A percentile compares a stretch with the other conserved stretches of the same genome.
Conservation (phyloP, 495 filamentous ascomycete genomes). For the Xylaria castorea region DNA sequence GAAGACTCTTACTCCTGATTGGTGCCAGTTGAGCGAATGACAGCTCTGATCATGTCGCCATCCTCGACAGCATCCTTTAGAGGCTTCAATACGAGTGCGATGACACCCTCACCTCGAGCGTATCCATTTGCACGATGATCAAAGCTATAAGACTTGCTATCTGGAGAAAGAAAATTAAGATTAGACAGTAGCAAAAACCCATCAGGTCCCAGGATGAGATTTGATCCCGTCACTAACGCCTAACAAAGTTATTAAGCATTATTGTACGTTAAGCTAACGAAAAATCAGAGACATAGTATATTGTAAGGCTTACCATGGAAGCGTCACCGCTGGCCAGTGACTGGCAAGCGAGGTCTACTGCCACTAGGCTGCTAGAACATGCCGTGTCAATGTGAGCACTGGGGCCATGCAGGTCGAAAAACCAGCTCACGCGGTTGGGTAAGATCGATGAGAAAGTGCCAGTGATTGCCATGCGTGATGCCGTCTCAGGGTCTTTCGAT, state of each 20-base stretch:
- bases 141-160: slow-evolving; percentile 60
- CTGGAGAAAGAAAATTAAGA: slow-evolving; percentile 45
- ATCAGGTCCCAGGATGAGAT: slow-evolving; percentile 57
- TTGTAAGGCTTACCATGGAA: slow-evolving; percentile 29
- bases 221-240: slow-evolving; percentile 58
- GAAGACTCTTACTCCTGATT: slow-evolving; percentile 53
- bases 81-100: slow-evolving; percentile 60
- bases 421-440: slow-evolving; percentile 61
- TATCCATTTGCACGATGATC: slow-evolving; percentile 67
- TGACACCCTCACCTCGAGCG: slow-evolving; percentile 65
- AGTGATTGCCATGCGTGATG: slow-evolving; percentile 31
- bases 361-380: slow-evolving; percentile 71
- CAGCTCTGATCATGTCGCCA: slow-evolving; percentile 61
- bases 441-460: slow-evolving; percentile 50
- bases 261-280: not conserved
- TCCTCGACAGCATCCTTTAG: slow-evolving; percentile 55
- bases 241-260: slow-evolving; percentile 2
- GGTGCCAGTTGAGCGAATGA: slow-evolving; percentile 60
- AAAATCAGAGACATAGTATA: not conserved
- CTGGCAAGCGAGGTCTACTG: slow-evolving; percentile 73
- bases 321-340: slow-evolving; percentile 61
- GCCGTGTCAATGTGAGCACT: slow-evolving; percentile 77
- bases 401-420: slow-evolving; percentile 51
- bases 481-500: slow-evolving; percentile 39
- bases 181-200: slow-evolving; percentile 37